Evolutionary conservation across 805 yeast species (phyloP).

Genomic region (Kodamaea hsintzibuensis): DNA sequence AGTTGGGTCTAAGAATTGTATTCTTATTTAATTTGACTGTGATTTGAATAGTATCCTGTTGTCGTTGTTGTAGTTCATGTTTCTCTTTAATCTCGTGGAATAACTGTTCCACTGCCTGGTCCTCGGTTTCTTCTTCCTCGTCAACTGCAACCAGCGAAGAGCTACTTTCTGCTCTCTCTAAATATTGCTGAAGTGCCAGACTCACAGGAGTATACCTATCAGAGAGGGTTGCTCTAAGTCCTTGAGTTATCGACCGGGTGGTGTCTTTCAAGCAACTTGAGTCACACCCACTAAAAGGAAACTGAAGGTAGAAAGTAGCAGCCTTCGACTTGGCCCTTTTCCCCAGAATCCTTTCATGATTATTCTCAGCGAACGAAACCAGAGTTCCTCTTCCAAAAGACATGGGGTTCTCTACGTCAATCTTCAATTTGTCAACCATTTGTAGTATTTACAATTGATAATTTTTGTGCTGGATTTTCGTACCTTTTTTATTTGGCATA

Average conservation of each 20-base stretch:
- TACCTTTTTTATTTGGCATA: background rate
- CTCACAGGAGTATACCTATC: conserved; percentile 8
- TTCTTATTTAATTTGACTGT: background rate
- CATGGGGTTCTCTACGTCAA: background rate
- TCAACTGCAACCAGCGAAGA: background rate
- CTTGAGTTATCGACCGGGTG: conserved; percentile 3
- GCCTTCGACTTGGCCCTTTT: background rate
- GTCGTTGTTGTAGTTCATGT: background rate
- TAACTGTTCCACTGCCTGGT: conserved; percentile 3
- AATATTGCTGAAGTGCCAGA: conserved; percentile 8
- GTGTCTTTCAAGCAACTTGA: conserved; percentile 12
- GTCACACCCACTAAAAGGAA: conserved; percentile 17
- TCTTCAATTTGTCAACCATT: background rate
- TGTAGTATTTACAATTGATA: background rate
- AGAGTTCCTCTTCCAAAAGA: background rate
- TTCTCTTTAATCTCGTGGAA: background rate
- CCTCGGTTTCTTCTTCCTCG: background rate
- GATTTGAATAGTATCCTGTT: background rate
- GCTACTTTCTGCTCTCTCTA: conserved; percentile 3
- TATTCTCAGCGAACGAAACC: background rate
- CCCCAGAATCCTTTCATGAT: background rate
- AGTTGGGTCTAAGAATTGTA: background rate
- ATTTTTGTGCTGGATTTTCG: background rate
- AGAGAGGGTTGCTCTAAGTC: conserved; percentile 4
- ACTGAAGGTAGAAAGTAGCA: conserved; percentile 6